A percentile compares a stretch with the other conserved stretches of the same genome.
These are phyloP conservation scores for Saturnispora zaruensis DNA, from an alignment of 805 yeast species.

Conservation along the genomic window DNA sequence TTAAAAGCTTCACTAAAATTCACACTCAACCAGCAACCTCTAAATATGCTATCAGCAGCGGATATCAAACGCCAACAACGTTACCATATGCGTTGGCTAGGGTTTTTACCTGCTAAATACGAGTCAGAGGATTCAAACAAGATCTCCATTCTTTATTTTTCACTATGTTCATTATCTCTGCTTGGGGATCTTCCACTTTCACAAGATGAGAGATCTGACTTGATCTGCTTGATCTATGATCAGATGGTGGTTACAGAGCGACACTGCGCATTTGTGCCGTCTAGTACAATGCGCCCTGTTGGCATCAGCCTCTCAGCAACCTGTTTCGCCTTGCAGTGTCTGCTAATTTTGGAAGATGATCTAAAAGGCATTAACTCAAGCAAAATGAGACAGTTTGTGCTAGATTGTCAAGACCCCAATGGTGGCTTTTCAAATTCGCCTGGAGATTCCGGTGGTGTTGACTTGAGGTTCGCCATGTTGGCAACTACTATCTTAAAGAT, in stretches of 20 bases:
- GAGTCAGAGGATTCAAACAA: slow-evolving; percentile 64
- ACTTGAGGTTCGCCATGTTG: slow-evolving; percentile 64
- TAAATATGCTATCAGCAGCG: slow-evolving; percentile 4
- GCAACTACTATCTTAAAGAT: slow-evolving; percentile 58
- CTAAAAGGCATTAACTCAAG: slow-evolving; percentile 31
- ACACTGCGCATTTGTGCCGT: slow-evolving; percentile 35
- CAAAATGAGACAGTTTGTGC: slow-evolving; percentile 46
- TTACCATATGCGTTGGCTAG: slow-evolving; percentile 26
- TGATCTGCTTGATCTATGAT: slow-evolving; percentile 38
- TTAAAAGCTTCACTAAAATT: too few species aligned
- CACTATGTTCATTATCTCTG: slow-evolving; percentile 52
- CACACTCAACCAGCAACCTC: neutral
- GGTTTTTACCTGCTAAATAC: slow-evolving; percentile 36
- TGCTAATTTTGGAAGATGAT: slow-evolving; percentile 43
- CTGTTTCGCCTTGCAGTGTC: slow-evolving; percentile 56
- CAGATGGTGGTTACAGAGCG: slow-evolving; percentile 33
- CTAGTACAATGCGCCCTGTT: neutral
- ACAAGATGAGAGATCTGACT: slow-evolving; percentile 10
- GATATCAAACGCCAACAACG: slow-evolving; percentile 21
- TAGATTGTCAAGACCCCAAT: slow-evolving; percentile 48
- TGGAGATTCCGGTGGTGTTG: slow-evolving; percentile 41
- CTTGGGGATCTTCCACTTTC: slow-evolving; percentile 17
- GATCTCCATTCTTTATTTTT: slow-evolving; percentile 62
- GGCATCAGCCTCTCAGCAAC: slow-evolving; percentile 42
- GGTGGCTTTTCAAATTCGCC: slow-evolving; percentile 49